Percentiles rank a stretch among this genome's conserved stretches.
Evolutionary conservation across 2,329 filamentous ascomycete species (phyloP).

Genomic region (Alternaria sp.): DNA sequence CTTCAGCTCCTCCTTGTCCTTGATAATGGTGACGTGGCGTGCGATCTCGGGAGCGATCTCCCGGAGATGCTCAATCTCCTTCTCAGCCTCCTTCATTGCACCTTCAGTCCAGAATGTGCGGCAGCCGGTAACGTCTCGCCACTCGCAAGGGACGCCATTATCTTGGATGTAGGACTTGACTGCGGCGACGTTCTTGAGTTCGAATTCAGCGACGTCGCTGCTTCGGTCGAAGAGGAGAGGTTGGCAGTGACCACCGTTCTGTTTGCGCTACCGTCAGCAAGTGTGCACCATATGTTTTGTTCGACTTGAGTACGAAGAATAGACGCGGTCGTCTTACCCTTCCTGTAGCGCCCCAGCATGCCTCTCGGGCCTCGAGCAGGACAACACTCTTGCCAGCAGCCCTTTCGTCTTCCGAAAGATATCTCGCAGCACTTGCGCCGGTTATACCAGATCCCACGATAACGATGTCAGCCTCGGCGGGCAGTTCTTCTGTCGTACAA

Average conservation of each 20-base stretch:
- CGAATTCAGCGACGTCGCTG: conserved; percentile 72
- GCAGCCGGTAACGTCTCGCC: conserved; percentile 67
- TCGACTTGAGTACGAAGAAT: not conserved
- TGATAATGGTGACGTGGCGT: conserved; percentile 48
- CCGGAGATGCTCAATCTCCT: conserved; percentile 60
- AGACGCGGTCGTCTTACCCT: conserved; percentile 58
- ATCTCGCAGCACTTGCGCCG: conserved; percentile 73
- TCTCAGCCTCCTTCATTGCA: conserved; percentile 61
- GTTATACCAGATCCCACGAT: conserved; percentile 79
- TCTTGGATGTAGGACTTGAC: conserved; percentile 64
- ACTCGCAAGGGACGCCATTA: conserved; percentile 72
- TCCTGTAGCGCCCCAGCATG: conserved; percentile 84
- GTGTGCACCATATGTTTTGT: not conserved
- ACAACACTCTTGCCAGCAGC: conserved; percentile 63
- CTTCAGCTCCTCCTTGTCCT: conserved; percentile 54
- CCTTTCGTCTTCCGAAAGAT: conserved; percentile 58
- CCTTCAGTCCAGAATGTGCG: conserved; percentile 66
- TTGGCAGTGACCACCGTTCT: conserved; percentile 72
- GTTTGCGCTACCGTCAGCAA: conserved; percentile 8
- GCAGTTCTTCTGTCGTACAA: conserved; percentile 69
- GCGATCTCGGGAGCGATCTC: conserved; percentile 64
- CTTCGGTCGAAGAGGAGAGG: conserved; percentile 68
- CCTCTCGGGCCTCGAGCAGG: conserved; percentile 79
- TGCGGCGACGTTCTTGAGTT: conserved; percentile 70
- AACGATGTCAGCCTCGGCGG: conserved; percentile 69